phyloP scores from a whole-genome alignment of 2,329 filamentous ascomycete species.

The Paracamarosporium sp. region DNA sequence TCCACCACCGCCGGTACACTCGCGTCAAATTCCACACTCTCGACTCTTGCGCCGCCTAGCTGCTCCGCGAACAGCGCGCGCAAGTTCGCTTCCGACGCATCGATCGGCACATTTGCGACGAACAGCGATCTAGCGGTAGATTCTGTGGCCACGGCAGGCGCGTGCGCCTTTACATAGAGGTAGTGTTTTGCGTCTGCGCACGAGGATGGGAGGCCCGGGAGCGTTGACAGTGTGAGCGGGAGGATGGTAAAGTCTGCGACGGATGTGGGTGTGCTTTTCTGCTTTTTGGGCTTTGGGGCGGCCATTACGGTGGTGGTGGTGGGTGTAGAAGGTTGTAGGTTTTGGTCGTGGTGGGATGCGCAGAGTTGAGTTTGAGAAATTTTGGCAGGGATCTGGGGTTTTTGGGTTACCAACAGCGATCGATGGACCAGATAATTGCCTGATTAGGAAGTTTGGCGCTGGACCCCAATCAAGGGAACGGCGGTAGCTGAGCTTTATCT shows the following conservation, averaged over 20 bases:
- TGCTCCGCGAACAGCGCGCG: slow-evolving; percentile 76
- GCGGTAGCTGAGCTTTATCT: no score
- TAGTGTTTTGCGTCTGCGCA: slow-evolving; percentile 69
- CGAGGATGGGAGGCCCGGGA: slow-evolving; percentile 57
- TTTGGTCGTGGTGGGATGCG: slow-evolving; percentile 12
- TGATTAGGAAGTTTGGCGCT: no score
- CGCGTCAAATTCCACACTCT: slow-evolving; percentile 75
- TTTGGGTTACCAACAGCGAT: no score
- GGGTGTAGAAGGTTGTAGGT: neutral
- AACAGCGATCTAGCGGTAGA: slow-evolving; percentile 82
- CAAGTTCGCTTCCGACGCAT: slow-evolving; percentile 79
- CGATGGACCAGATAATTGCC: no score
- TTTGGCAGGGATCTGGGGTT: slow-evolving; percentile 33
- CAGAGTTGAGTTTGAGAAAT: slow-evolving; percentile 28
- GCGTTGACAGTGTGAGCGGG: slow-evolving; percentile 64
- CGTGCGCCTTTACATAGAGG: slow-evolving; percentile 84
- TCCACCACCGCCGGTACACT: slow-evolving; percentile 45
- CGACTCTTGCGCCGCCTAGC: slow-evolving; percentile 79
- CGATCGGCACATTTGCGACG: slow-evolving; percentile 85
- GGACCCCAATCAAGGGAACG: no score
- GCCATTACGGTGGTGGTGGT: slow-evolving; percentile 24
- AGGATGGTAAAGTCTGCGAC: slow-evolving; percentile 72
- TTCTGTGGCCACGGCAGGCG: slow-evolving; percentile 69
- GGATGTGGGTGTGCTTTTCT: slow-evolving; percentile 28
- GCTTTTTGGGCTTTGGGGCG: slow-evolving; percentile 21